Evolutionary conservation across 1,284 basidiomycete species (phyloP), one percentile per base, ranked within the genome.

Genomic region (Ustilago trichophora): DNA sequence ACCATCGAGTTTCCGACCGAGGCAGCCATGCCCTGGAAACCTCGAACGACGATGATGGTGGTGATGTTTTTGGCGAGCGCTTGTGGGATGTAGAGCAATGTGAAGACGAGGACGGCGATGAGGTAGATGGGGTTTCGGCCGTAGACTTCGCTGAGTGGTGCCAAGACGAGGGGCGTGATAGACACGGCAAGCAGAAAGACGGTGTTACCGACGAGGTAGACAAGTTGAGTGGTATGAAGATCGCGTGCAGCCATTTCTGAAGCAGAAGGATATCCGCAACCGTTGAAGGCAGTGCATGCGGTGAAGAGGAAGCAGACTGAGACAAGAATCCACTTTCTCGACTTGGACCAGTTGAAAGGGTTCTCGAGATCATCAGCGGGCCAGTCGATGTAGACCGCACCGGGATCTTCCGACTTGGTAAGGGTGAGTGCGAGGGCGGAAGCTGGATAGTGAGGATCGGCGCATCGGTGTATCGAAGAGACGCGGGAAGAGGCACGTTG

Each of bases 1-100:
- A 79, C 77, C 50, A 80, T 60, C 0, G 75, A 73, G 31, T 79
- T 82, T 26, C 82, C 81, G 9, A 80, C 78, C 15, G 67, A 71
- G 8, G 77, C 81, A 4, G 72, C 64, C 12, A 70, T 73, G 4
- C 81, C 81, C 47, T 82, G 82, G 38, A 82, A 73, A 27, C 71
- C 80, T 1, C 84, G 66, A 0, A 81, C 74, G 19, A 81, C 74
- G 34, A 77, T 57, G 37, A 80, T 66, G 35, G 70, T 58, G 18
- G 66, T 57, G 25, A 78, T 73, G 57, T 69, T 75, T 40, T 65
- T 53, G 15, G 75, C 73, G 5, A 79, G 65, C 16, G 77, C 78
- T 48, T 71, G 65, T 4, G 78, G 77, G 35, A 80, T 66, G 38
- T 59, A 76, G 40, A 75, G 60, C 11, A 79, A 19, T 21, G 72